These are phyloP conservation scores for Gossypium schwendimanii DNA, from an alignment of 441 rosid species.

Conservation along the genomic window DNA sequence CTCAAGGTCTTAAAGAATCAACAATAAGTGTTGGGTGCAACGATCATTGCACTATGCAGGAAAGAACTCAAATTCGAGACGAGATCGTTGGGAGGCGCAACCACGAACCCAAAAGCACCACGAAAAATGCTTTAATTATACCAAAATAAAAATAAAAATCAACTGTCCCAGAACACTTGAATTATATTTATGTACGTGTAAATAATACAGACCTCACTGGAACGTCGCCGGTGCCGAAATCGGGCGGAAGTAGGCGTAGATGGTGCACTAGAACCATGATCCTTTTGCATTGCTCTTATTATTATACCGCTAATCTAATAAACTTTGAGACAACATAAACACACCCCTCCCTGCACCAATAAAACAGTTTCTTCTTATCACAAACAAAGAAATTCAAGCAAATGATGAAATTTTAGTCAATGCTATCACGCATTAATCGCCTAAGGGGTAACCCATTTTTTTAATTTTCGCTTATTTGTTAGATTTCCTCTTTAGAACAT, in stretches of 20 bases:
- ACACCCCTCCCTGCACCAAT: not conserved
- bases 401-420: not conserved
- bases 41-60: too few species aligned
- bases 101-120: too few species aligned
- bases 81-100: too few species aligned
- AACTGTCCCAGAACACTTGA: too few species aligned
- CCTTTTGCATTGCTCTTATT: constrained; percentile 31
- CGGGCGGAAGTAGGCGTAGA: constrained; percentile 21
- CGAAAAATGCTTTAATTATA: too few species aligned
- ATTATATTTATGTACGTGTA: not conserved
- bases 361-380: not conserved
- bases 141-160: too few species aligned
- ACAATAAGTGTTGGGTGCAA: too few species aligned
- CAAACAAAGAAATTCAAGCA: not conserved
- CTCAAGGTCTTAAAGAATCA: not conserved
- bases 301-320: not conserved
- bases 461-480: not conserved
- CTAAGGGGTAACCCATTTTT: not conserved
- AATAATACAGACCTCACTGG: constrained; percentile 32
- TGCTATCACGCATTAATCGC: not conserved
- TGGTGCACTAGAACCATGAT: constrained; percentile 27
- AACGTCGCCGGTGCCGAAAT: constrained; percentile 34
- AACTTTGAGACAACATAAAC: not conserved
- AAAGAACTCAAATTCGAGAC: too few species aligned
- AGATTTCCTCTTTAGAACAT: too few species aligned